Base-by-base conservation (phyloP, 2,329 filamentous ascomycete species). In the Ophiostoma quercus region DNA sequence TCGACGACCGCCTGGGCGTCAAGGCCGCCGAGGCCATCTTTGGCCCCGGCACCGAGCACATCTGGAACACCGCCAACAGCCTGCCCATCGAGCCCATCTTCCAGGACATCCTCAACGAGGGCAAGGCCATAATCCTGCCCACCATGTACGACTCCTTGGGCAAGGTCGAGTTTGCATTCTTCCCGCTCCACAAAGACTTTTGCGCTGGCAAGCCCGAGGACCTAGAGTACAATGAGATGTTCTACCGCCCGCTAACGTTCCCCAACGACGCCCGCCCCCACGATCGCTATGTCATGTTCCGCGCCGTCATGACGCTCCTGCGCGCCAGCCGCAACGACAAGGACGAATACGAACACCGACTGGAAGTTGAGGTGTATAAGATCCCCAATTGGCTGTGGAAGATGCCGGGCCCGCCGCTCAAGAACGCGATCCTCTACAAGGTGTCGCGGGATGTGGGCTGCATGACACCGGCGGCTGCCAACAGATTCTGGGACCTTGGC, bases 11-110 rank as follows among this genome's bases (percentile, higher is more conserved):
- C 9, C 29, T 57, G 12, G 43, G 29, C 6, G 14, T 2, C 25
- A n/a, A n/a, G 43, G 54, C 43, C 9, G 43, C 67, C 4, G 12
- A 37, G 51, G 51, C 67, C 62, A 51, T 68, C 14, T 68, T 60
- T 16, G 51, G 67, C 34, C 51, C 43, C 7, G 3, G 34, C 8
- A n/a, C 29, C 3, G 67, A 68, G 1, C 67, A 68, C 16, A 60
- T 68, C 22, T 65, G 60, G 60, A 39, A 32, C 16, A 16, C 16
- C 29, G 8, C 14, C 2, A 65, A 65, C 16, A 32, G 60, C 60
- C 14, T 65, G 1, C 11, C 37, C 16, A 39, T 65, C 8, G 32
- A 65, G n/a, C 5, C 5, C 3, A 32, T 7, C 3, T 65, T 39
- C 19, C 16, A 39, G 60, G 7, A 3, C 29, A 32, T 65, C 2